These are phyloP conservation scores for Beauveria caledonica DNA, from an alignment of 2,329 filamentous ascomycete species.

Conservation along the genomic window DNA sequence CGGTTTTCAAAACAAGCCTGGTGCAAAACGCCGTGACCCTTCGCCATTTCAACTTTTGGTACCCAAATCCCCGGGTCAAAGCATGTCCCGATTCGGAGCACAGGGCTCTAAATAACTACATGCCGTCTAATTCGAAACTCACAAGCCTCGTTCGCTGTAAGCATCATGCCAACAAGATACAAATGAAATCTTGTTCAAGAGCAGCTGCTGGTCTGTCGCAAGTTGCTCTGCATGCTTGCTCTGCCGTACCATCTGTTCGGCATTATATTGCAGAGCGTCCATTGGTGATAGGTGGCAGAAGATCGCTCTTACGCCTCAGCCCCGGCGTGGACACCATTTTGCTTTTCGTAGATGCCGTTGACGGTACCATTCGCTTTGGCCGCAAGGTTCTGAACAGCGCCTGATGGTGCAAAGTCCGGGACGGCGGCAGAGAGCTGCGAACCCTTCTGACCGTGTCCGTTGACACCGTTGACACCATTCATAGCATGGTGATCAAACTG, in stretches of 20 bases:
- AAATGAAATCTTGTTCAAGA: neutral
- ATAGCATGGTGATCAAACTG: slow-evolving; percentile 27
- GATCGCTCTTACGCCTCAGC: neutral
- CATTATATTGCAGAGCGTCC: neutral
- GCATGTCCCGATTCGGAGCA: neutral
- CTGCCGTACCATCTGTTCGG: neutral
- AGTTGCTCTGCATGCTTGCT: neutral
- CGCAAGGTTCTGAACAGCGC: slow-evolving; percentile 4
- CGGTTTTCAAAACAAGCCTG: neutral
- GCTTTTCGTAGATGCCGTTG: slow-evolving; percentile 18
- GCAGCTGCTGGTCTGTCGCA: neutral
- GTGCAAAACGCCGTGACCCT: slow-evolving; percentile 6
- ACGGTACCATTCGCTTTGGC: slow-evolving; percentile 9
- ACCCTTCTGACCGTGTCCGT: slow-evolving; percentile 20
- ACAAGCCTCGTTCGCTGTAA: slow-evolving; percentile 3
- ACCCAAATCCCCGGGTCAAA: slow-evolving; percentile 2
- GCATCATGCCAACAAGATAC: slow-evolving; percentile 7
- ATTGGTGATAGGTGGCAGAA: no score
- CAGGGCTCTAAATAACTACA: neutral
- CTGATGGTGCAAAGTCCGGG: slow-evolving; percentile 32
- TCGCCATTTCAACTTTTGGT: slow-evolving; percentile 7
- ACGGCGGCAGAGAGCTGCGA: slow-evolving; percentile 32
- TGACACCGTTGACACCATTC: slow-evolving; percentile 30
- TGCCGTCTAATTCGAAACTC: slow-evolving; percentile 2
- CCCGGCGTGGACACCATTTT: slow-evolving; percentile 22